Base-by-base conservation (phyloP, 179 eudicot genomes). In the Spergularia azorica region DNA sequence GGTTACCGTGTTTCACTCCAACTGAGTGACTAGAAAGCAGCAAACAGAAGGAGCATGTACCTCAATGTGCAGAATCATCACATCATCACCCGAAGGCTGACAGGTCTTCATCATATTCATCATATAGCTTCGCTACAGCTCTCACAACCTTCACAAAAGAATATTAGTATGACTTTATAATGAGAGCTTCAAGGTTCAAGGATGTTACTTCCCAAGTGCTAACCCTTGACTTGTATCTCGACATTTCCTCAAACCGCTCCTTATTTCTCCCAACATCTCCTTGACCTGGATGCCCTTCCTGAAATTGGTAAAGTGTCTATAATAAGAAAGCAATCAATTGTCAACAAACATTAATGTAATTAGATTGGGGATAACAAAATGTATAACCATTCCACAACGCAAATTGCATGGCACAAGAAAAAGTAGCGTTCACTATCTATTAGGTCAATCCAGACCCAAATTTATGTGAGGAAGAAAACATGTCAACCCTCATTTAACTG, bases 261-360 rank as follows among this genome's bases (percentile, higher is more conserved):
- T 82, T 76, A 94, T 94, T 80, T 89, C 94, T 78, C 74, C 59
- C 78, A 94, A 78, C 90, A 94, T 80, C 64, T 84, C 88, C 20
- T 83, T 67, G 36, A 89, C 82, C 67, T 85, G 81, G 36, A 85
- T 85, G 17, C 98, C 91, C 82, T 90, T 88, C 89, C 97, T 94
- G 89, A 74, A 79, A 74, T 21, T 63, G 17, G 63, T 26, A 79
- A 52, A 39, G 52, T 17, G 66, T 64, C 62, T 32, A 60, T 70
- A 73, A 84, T 38, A 68, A 65, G 18, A 36, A 52, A 32, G 15
- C 55, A 63, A 51, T 69, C 7, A 70, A 70, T 6, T 21, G 11
- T 56, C 3, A 38, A 72, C 38, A 61, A 26, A 26, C 39, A 70
- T 21, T 4, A n/a, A 70, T 26, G 36, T 21, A 72, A 18, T 14